Evolutionary conservation across 352 stramenopile genomes (phyloP), one percentile per base, ranked within the genome.

Genomic region (Blastocystis hominis): DNA sequence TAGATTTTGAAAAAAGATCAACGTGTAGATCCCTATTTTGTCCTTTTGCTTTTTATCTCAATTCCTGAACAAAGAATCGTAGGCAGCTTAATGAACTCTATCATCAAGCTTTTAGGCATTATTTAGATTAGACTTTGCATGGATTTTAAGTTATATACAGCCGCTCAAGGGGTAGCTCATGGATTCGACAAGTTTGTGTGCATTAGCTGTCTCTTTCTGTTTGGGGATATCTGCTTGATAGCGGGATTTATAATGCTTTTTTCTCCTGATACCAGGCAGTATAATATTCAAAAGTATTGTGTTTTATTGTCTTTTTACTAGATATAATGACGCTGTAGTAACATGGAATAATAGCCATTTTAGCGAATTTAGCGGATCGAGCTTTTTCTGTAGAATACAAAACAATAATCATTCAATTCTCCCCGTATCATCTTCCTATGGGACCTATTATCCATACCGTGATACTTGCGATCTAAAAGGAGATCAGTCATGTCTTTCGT

Each of bases 381-480:
- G 34, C 30, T 68, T 84, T 50, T 47, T 34, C n/a, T 13, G 44
- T 54, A 17, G n/a, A 13, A 24, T 84, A 15, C 44, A 84, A 24
- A 34, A 44, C 36, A 36, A 46, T 3, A 47, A n/a, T 44, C 13
- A 24, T 20, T 34, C 10, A 15, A 34, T 66, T n/a, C 59, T 24
- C 6, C 15, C 46, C 30, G 68, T 54, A 9, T 68, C 72, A 13
- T 68, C 72, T 20, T 7, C 50, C 17, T 66, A n/a, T 69, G 72
- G 72, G 40, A 2, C 56, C n/a, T 84, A 68, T 68, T 84, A 66
- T 69, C 72, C 72, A 53, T 84, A 69, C 46, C 72, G 50, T 24
- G 72, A 84, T 84, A 3, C 55, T 34, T 84, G 72, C 30, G 46
- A 34, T 69, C 15, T 15, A 50, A 69, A 64, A 15, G 24, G 44